phyloP scores from a whole-genome alignment of 2,329 filamentous ascomycete genomes.

The Penicillium sp. region DNA sequence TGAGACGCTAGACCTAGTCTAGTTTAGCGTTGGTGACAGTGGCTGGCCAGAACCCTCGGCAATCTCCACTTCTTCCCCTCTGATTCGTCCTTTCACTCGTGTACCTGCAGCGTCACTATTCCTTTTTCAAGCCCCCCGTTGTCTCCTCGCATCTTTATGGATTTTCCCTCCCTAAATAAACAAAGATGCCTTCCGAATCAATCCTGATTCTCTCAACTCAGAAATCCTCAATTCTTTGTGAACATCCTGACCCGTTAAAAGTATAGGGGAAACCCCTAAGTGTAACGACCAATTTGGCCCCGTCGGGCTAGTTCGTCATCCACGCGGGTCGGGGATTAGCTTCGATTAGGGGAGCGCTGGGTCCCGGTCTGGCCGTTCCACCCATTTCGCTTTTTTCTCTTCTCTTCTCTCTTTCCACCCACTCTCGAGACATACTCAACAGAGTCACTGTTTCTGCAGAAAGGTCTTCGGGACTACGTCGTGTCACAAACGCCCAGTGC shows the following conservation, averaged over 20 bases:
- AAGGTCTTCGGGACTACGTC: background rate
- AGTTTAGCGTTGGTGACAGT: conserved; percentile 5
- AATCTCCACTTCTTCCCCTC: background rate
- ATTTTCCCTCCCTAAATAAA: background rate
- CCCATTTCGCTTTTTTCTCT: conserved; percentile 12
- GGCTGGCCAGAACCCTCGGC: conserved; percentile 15
- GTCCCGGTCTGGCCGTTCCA: conserved; percentile 9
- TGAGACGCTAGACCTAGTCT: conserved; percentile 5
- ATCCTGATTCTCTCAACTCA: background rate
- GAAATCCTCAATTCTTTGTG: background rate
- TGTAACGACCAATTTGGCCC: conserved; percentile 7
- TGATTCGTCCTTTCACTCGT: conserved; percentile 10
- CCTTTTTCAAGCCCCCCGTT: background rate
- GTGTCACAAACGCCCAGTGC: conserved; percentile 9
- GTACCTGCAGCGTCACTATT: conserved; percentile 19
- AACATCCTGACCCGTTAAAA: background rate
- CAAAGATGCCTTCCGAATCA: background rate
- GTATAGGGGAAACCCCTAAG: background rate
- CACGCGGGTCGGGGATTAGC: conserved; percentile 25
- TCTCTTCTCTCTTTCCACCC: conserved; percentile 2
- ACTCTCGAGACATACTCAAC: conserved; percentile 1
- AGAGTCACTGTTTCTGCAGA: background rate
- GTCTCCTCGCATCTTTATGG: conserved; percentile 1
- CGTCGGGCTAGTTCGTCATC: conserved; percentile 18
- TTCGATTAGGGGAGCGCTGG: conserved; percentile 25